Conservation (phyloP, 2,329 filamentous ascomycete genomes). For the Epichloe coenophiala region DNA sequence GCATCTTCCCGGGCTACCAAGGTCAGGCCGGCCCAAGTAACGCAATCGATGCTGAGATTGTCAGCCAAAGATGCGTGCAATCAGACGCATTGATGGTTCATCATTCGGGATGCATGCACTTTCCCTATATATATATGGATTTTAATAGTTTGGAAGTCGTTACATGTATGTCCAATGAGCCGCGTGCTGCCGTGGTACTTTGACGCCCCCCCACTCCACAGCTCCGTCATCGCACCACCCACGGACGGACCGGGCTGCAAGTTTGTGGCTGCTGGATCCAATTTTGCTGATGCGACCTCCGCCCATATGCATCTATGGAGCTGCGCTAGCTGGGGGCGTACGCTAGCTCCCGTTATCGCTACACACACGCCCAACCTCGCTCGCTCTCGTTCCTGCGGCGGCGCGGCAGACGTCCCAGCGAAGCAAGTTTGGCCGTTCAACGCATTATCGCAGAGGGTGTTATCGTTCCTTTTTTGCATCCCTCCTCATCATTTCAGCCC, state of each 20-base stretch:
- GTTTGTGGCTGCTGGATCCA: constrained; percentile 1
- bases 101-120: background rate
- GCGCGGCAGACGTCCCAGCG: too few relatives aligned
- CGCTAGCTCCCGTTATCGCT: constrained; percentile 17
- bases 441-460: too few relatives aligned
- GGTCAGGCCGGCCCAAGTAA: too few relatives aligned
- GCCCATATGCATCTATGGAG: constrained; percentile 17
- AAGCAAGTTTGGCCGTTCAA: too few relatives aligned
- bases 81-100: background rate
- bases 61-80: background rate
- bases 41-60: too few relatives aligned
- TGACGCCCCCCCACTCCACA: background rate
- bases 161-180: too few relatives aligned
- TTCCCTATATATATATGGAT: too few relatives aligned
- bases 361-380: background rate
- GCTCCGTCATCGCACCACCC: background rate
- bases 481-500: too few relatives aligned
- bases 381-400: too few relatives aligned
- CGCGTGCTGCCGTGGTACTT: background rate
- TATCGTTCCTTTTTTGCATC: too few relatives aligned
- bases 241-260: background rate
- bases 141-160: background rate
- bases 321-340: constrained; percentile 11
- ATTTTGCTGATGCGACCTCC: background rate
- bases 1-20: too few relatives aligned